Evolutionary conservation across 371 early-diverging fungal genomes (phyloP).

Genomic region (Cokeromyces recurvatus): DNA sequence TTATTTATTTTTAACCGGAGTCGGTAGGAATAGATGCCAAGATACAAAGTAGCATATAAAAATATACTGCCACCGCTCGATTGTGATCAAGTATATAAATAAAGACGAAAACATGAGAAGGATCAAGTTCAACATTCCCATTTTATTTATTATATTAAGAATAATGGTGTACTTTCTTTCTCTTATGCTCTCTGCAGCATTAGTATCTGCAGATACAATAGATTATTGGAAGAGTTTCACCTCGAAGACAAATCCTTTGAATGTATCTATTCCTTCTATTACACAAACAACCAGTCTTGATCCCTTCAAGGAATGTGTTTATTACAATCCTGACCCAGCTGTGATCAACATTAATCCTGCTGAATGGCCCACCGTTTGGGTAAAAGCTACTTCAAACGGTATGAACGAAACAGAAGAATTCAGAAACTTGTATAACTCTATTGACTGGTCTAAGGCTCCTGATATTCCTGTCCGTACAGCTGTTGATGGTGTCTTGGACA

Average conservation of each 20-base stretch:
- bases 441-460: constrained; percentile 43
- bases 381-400: constrained; percentile 35
- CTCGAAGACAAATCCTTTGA: constrained; percentile 14
- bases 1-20: too few species aligned
- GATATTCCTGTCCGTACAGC: constrained; percentile 25
- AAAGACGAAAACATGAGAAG: too few species aligned
- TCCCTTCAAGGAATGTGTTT: constrained; percentile 12
- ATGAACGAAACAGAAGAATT: constrained; percentile 38
- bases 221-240: constrained; percentile 17
- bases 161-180: too few species aligned
- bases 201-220: constrained; percentile 11
- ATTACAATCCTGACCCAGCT: constrained; percentile 19
- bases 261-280: constrained; percentile 13
- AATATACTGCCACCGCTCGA: too few species aligned
- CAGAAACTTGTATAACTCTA: constrained; percentile 34
- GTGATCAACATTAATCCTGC: constrained; percentile 20
- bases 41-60: too few species aligned
- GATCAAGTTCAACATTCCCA: too few species aligned
- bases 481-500: constrained; percentile 26
- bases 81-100: too few species aligned
- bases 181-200: background rate
- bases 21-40: too few species aligned
- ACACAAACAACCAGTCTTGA: constrained; percentile 14
- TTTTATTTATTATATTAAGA: too few species aligned
- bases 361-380: constrained; percentile 43